Conservation (phyloP, 106 monocot species). For the Hemerocallis citrina region DNA sequence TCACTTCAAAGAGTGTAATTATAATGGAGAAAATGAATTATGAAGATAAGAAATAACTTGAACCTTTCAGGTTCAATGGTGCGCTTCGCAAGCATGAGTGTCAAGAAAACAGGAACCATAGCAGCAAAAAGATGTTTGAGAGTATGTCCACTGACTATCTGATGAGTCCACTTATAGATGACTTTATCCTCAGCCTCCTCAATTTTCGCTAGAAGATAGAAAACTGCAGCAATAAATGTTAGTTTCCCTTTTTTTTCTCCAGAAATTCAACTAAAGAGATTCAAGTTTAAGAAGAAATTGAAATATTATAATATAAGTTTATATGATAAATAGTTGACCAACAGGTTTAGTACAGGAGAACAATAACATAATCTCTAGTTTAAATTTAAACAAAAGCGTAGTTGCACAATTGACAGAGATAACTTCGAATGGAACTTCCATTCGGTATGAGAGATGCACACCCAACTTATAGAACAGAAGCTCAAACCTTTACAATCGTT, state of each 20-base stretch:
- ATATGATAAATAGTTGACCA: too few species aligned
- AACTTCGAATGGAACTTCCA: too few species aligned
- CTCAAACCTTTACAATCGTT: too few species aligned
- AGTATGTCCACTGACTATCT: slow-evolving; percentile 87
- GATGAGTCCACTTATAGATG: slow-evolving; percentile 71
- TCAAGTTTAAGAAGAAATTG: slow-evolving; percentile 1
- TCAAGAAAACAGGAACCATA: slow-evolving; percentile 94
- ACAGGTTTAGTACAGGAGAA: too few species aligned
- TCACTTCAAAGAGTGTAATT: too few species aligned
- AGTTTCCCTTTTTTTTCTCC: too few species aligned
- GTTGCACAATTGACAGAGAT: too few species aligned
- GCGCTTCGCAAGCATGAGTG: slow-evolving; percentile 92
- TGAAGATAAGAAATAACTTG: slow-evolving; percentile 4
- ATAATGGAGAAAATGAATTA: background rate
- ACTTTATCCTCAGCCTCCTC: slow-evolving; percentile 74
- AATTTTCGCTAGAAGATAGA: slow-evolving; percentile 96
- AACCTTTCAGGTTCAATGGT: slow-evolving; percentile 70
- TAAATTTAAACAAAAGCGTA: too few species aligned
- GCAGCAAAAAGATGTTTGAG: slow-evolving; percentile 91
- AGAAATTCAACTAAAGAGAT: background rate
- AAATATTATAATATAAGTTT: too few species aligned
- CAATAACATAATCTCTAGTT: too few species aligned
- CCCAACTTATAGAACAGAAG: too few species aligned
- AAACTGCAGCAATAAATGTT: slow-evolving; percentile 19
- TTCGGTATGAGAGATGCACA: too few species aligned